Conservation (phyloP, 306 rosid species). For the Glycine tomentella region DNA sequence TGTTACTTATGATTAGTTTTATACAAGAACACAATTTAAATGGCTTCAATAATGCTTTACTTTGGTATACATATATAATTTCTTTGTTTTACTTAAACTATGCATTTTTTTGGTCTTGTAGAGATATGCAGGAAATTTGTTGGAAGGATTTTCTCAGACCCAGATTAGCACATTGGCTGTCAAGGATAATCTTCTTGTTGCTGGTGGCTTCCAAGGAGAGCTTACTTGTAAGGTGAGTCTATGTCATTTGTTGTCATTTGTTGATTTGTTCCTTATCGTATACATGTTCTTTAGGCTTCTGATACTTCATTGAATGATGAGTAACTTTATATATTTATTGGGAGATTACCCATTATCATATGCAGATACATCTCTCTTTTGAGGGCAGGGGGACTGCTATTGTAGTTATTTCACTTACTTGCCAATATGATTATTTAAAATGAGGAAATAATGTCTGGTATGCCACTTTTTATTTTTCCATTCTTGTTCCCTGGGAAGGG, state of each 20-base stretch:
- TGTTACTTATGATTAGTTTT: not conserved
- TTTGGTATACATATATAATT: not conserved
- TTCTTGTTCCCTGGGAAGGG: slow-evolving; percentile 4
- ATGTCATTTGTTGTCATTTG: too few species aligned
- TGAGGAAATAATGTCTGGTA: not conserved
- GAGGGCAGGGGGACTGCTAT: too few species aligned
- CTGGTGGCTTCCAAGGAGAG: slow-evolving; percentile 97
- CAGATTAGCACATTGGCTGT: slow-evolving; percentile 90
- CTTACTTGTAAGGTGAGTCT: slow-evolving; percentile 82
- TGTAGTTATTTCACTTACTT: too few species aligned
- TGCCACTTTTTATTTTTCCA: not conserved
- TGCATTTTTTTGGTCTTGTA: slow-evolving; percentile 45
- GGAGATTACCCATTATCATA: not conserved
- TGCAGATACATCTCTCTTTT: not conserved
- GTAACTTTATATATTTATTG: slow-evolving; percentile 6
- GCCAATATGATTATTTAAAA: not conserved
- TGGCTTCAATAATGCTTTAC: slow-evolving; percentile 6
- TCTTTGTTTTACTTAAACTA: slow-evolving; percentile 10
- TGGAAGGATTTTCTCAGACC: slow-evolving; percentile 88
- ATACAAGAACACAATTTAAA: slow-evolving; percentile 10
- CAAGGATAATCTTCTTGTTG: slow-evolving; percentile 80
- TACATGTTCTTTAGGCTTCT: not conserved
- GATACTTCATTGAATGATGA: slow-evolving; percentile 22
- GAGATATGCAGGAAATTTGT: slow-evolving; percentile 72
- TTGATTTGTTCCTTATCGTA: slow-evolving; percentile 20